A percentile compares a stretch with the other conserved stretches of the same genome.
phyloP scores from a whole-genome alignment of 2,329 filamentous ascomycete genomes.

The Arachnopeziza araneosa region DNA sequence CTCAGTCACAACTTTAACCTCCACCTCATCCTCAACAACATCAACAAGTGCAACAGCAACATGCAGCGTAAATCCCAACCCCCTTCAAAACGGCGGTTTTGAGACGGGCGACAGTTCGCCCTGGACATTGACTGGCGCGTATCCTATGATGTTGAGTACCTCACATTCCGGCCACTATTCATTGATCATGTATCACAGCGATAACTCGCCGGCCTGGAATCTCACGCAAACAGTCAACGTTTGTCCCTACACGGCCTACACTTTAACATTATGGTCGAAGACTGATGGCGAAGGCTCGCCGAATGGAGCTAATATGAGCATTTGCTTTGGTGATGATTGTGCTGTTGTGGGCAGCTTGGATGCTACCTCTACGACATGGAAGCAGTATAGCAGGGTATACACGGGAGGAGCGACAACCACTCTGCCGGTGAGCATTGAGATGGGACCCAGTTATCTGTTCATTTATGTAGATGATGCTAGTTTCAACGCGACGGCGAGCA shows the following conservation, averaged over 20 bases:
- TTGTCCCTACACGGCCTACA: neutral
- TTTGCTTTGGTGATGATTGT: neutral
- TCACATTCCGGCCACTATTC: neutral
- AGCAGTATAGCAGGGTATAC: neutral
- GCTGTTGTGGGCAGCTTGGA: neutral
- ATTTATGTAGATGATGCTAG: neutral
- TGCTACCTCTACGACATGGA: neutral
- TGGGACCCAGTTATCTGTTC: neutral
- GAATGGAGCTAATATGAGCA: neutral
- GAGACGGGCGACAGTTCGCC: neutral
- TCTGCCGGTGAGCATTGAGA: neutral
- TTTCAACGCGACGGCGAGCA: neutral
- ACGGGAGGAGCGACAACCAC: neutral
- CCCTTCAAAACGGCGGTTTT: neutral
- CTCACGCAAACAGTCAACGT: neutral
- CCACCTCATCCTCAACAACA: neutral
- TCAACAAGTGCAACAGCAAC: neutral
- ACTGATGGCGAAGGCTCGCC: neutral
- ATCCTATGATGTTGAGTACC: neutral
- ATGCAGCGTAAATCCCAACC: neutral
- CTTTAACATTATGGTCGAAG: neutral
- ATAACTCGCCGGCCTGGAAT: neutral
- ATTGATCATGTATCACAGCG: neutral
- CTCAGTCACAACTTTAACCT: too few relatives aligned
- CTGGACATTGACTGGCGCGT: neutral